These are phyloP conservation scores for Pseudocercospora musae DNA, from an alignment of 2,329 filamentous ascomycete species.

Conservation along the genomic window DNA sequence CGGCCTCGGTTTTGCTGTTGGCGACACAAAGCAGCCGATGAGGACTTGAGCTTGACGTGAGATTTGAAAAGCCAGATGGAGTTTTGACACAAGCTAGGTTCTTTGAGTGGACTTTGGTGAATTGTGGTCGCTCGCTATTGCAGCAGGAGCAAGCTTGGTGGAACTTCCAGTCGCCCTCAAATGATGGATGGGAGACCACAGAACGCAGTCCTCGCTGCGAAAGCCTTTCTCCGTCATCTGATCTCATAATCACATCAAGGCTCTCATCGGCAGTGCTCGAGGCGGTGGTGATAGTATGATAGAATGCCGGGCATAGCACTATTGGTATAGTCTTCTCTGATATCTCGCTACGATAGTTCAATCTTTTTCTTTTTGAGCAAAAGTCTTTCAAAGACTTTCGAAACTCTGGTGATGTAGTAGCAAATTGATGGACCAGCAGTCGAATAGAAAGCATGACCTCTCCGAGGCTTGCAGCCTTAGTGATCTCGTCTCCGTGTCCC, in stretches of 20 bases:
- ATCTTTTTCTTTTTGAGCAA: no score
- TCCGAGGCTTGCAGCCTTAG: not conserved
- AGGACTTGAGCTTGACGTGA: not conserved
- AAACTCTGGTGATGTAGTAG: not conserved
- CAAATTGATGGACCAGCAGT: not conserved
- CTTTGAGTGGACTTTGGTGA: not conserved
- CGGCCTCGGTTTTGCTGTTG: not conserved
- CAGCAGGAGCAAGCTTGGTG: no score
- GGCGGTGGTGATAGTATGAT: no score
- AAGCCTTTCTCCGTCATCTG: not conserved
- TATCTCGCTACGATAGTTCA: not conserved
- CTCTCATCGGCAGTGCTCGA: no score
- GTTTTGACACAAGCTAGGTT: no score
- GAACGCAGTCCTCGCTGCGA: not conserved
- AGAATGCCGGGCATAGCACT: no score
- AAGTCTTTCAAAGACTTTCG: not conserved
- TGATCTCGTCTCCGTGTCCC: not conserved
- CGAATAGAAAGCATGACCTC: not conserved
- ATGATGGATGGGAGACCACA: not conserved
- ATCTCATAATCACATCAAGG: not conserved
- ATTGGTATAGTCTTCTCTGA: not conserved
- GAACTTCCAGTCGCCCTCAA: no score
- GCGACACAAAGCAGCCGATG: not conserved
- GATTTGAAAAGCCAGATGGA: no score
- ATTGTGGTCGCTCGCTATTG: not conserved